Conservation (phyloP, 306 rosid species). For the Luffa acutangula region DNA sequence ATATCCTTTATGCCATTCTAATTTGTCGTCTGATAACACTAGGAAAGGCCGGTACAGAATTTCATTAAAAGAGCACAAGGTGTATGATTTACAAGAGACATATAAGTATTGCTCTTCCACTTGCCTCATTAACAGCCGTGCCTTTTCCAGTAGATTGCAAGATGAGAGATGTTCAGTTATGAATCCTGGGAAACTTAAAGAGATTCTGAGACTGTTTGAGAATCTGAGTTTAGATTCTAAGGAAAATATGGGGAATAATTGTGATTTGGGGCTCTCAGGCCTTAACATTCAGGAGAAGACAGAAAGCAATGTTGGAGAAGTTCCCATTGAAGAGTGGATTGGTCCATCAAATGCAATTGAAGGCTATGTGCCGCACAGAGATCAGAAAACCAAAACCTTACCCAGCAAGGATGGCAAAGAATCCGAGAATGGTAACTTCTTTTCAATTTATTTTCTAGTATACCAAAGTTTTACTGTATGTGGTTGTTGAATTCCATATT, state of each 20-base stretch:
- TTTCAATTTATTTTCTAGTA: background rate
- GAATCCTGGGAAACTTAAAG: conserved; percentile 37
- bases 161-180: conserved; percentile 48
- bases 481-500: background rate
- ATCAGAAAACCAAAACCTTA: conserved; percentile 19
- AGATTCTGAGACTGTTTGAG: conserved; percentile 39
- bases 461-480: background rate
- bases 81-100: conserved; percentile 68
- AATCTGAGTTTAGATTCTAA: conserved; percentile 23
- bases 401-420: conserved; percentile 30
- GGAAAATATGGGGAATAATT: conserved; percentile 29
- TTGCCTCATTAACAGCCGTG: conserved; percentile 56
- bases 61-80: conserved; percentile 72
- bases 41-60: conserved; percentile 66
- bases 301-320: conserved; percentile 27
- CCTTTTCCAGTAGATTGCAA: conserved; percentile 49
- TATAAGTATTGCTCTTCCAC: conserved; percentile 64
- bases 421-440: conserved; percentile 9
- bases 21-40: conserved; percentile 41
- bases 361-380: conserved; percentile 70
- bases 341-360: conserved; percentile 96
- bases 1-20: conserved; percentile 38
- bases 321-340: conserved; percentile 50
- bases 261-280: conserved; percentile 40
- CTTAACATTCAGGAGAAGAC: conserved; percentile 65